Evolutionary conservation across 768 basidiomycete genomes (phyloP).

Genomic region (Suillus tomentosus): DNA sequence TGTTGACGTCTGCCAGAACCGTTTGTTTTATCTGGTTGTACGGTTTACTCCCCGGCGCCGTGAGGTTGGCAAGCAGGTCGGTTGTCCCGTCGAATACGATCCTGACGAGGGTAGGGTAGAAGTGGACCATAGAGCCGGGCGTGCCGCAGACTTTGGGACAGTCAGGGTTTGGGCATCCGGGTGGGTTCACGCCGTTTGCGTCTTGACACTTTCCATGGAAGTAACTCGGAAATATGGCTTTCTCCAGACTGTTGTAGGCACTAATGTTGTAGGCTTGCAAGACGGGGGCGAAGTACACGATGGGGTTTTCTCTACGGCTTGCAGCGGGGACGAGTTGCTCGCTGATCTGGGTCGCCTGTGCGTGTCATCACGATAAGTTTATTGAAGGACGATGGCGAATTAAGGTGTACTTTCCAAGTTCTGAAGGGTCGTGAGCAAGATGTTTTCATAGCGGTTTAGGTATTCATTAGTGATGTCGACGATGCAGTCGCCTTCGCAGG

Average conservation of each 20-base stretch:
- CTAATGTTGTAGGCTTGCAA: conserved; percentile 45
- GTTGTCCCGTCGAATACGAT: conserved; percentile 52
- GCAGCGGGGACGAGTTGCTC: conserved; percentile 33
- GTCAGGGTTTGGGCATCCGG: conserved; percentile 77
- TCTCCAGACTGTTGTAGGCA: conserved; percentile 47
- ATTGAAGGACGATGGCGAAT: conserved; percentile 9
- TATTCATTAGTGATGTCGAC: conserved; percentile 58
- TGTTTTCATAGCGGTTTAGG: conserved; percentile 48
- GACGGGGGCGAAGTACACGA: conserved; percentile 48
- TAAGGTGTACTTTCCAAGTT: conserved; percentile 43
- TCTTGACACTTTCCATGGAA: conserved; percentile 78
- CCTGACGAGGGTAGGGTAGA: conserved; percentile 49
- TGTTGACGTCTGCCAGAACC: conserved; percentile 40
- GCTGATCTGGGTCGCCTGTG: conserved; percentile 40
- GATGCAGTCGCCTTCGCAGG: conserved; percentile 76
- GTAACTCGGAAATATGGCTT: conserved; percentile 64
- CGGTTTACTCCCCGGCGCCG: conserved; percentile 39
- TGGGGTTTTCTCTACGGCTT: conserved; percentile 25
- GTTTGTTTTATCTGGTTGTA: conserved; percentile 45
- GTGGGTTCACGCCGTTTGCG: conserved; percentile 54
- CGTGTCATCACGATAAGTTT: neutral
- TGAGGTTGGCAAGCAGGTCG: conserved; percentile 35
- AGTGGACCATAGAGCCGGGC: conserved; percentile 78
- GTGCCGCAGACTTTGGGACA: conserved; percentile 81
- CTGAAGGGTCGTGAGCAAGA: conserved; percentile 41